These are phyloP conservation scores for Penicillium robsamsonii DNA, from an alignment of 495 filamentous ascomycete genomes.

Conservation along the genomic window DNA sequence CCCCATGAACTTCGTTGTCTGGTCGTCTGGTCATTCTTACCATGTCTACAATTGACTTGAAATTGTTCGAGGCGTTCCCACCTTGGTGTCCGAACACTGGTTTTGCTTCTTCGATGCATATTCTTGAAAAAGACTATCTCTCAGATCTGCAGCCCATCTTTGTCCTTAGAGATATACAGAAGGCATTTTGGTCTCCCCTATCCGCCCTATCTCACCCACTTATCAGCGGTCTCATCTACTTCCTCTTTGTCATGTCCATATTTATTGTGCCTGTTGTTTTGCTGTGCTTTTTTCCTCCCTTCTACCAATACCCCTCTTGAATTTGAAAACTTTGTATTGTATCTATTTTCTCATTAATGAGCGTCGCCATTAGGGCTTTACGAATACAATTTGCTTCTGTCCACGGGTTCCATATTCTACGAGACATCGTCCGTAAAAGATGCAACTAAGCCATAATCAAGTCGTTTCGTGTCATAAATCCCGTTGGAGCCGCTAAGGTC, in stretches of 20 bases:
- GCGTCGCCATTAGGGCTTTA: constrained; percentile 24
- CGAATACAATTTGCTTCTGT: constrained; percentile 19
- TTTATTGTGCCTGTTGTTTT: constrained; percentile 22
- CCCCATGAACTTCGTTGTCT: background rate
- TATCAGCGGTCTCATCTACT: constrained; percentile 15
- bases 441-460: constrained; percentile 2
- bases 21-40: background rate
- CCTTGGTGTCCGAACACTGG: constrained; percentile 6
- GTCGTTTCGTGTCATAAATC: constrained; percentile 6
- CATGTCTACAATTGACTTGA: constrained; percentile 1
- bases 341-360: constrained; percentile 33
- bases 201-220: constrained; percentile 5
- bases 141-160: background rate
- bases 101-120: constrained; percentile 24
- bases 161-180: background rate
- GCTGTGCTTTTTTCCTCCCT: constrained; percentile 19
- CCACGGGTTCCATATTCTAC: background rate
- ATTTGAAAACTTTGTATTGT: constrained; percentile 28
- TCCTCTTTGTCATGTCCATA: constrained; percentile 29
- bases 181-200: background rate
- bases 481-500: background rate
- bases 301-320: constrained; percentile 41
- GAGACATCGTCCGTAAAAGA: background rate
- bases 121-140: constrained; percentile 1
- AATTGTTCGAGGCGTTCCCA: constrained; percentile 4